Evolutionary conservation across 2,329 filamentous ascomycete species (phyloP).

Genomic region (Scorias spongiosa): DNA sequence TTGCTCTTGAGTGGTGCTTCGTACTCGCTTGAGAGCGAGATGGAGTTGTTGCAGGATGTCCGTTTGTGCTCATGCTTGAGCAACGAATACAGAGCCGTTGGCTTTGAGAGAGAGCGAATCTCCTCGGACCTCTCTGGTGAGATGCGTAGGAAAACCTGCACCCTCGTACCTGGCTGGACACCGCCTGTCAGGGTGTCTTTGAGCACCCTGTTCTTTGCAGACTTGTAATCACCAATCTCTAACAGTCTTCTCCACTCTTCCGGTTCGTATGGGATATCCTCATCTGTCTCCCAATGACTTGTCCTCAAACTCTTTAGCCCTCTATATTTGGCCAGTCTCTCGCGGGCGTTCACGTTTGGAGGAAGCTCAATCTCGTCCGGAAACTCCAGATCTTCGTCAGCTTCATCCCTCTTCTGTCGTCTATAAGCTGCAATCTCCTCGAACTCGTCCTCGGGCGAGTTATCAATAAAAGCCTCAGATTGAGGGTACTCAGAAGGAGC

Average conservation of each 20-base stretch:
- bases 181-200: conserved; percentile 82
- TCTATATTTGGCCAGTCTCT: conserved; percentile 72
- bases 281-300: conserved; percentile 76
- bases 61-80: conserved; percentile 91
- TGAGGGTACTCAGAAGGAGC: conserved; percentile 75
- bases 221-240: conserved; percentile 78
- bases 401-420: conserved; percentile 60
- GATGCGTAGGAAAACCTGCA: conserved; percentile 58
- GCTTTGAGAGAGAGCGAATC: conserved; percentile 40
- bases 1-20: conserved; percentile 72
- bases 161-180: conserved; percentile 67
- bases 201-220: conserved; percentile 58
- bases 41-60: conserved; percentile 75
- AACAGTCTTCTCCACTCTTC: conserved; percentile 79
- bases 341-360: conserved; percentile 70
- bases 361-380: conserved; percentile 93
- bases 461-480: conserved; percentile 79
- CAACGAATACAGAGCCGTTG: conserved; percentile 68
- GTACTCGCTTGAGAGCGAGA: conserved; percentile 68
- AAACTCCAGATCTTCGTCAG: conserved; percentile 83
- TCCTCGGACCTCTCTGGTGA: conserved; percentile 26
- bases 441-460: conserved; percentile 67
- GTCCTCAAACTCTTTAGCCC: conserved; percentile 83
- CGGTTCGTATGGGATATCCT: conserved; percentile 75
- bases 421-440: conserved; percentile 71